Evolutionary conservation across 2,329 filamentous ascomycete species (phyloP), one percentile per base, ranked within the genome.

Genomic region (Ophiostoma quercus): DNA sequence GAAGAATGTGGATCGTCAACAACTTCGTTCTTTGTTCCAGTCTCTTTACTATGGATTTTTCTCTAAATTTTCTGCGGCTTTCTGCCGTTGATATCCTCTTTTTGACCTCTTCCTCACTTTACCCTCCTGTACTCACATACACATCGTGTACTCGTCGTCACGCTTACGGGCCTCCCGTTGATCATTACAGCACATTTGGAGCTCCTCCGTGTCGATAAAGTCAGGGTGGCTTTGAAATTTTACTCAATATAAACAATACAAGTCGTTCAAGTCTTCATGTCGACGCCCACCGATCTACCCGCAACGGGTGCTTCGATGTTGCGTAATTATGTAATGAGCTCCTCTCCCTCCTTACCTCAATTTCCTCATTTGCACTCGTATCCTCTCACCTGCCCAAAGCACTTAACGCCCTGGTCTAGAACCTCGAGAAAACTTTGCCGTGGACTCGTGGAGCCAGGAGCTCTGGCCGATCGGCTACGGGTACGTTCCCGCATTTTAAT

Each of bases 71-170:
- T 19, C 16, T 47, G 6, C 1, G 6, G 1, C 16, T 6, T 19
- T 47, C 16, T 47, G 43, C 43, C 43, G 8, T 11, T 8, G 39
- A 41, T 41, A 41, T 12, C 39, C 39, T 41, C 39, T 41, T 41
- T 41, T n/a, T n/a, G n/a, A n/a, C 39, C 39, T 41, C 39, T 14
- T 8, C 22, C n/a, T 29, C 54, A 12, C 29, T 32, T 2, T 25
- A 62, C 22, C 29, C 6, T 34, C 29, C 22, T 29, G 22, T 2
- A 7, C 57, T 16, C 19, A 34, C 34, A 34, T 34, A 62, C 57
- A 62, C 57, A 62, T 62, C 57, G 57, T 37, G 60, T 63, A 63
- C 60, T 63, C 60, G 60, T 63, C 60, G 60, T 63, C 60, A 63
- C 60, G 60, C 60, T 63, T 63, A 37, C 29, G 60, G 60, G 60